Conservation (phyloP, 1,139 yeast genomes). For the Yamadazyma spencermartinsiae region DNA sequence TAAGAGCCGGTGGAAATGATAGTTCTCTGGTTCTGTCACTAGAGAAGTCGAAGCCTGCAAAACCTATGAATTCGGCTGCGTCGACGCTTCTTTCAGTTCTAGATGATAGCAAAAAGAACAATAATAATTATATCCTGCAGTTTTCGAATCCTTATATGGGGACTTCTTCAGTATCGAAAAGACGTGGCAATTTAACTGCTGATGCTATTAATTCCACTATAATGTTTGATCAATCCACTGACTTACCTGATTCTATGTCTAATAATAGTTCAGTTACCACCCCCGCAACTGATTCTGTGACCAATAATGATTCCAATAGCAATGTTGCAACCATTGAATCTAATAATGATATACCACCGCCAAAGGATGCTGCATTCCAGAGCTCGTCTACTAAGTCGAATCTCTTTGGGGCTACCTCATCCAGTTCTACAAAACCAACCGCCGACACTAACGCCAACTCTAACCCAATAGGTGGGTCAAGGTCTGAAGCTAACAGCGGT, state of each 20-base stretch:
- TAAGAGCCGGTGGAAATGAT: conserved; percentile 4
- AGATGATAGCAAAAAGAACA: conserved; percentile 35
- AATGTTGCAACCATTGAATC: not conserved
- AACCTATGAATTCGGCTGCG: conserved; percentile 63
- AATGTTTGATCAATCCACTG: conserved; percentile 31
- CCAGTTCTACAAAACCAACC: not conserved
- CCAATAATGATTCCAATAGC: conserved; percentile 5
- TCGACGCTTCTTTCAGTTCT: conserved; percentile 62
- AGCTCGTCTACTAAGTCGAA: not conserved
- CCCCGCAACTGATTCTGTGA: conserved; percentile 17
- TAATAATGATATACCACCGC: not conserved
- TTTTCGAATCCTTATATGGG: conserved; percentile 52
- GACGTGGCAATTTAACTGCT: conserved; percentile 26
- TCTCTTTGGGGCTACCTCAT: not conserved
- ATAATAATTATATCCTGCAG: conserved; percentile 22
- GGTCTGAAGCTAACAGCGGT: not conserved
- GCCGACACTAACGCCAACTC: not conserved
- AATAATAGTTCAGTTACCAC: conserved; percentile 16
- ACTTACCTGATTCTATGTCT: conserved; percentile 15
- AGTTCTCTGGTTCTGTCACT: conserved; percentile 2
- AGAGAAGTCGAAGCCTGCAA: conserved; percentile 10
- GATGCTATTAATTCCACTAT: conserved; percentile 39
- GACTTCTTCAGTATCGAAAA: conserved; percentile 14
- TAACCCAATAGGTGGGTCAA: not conserved
- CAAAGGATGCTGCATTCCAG: not conserved